These are phyloP conservation scores for Neurospora cerealis DNA, from an alignment of 495 filamentous ascomycete genomes.

Conservation along the genomic window DNA sequence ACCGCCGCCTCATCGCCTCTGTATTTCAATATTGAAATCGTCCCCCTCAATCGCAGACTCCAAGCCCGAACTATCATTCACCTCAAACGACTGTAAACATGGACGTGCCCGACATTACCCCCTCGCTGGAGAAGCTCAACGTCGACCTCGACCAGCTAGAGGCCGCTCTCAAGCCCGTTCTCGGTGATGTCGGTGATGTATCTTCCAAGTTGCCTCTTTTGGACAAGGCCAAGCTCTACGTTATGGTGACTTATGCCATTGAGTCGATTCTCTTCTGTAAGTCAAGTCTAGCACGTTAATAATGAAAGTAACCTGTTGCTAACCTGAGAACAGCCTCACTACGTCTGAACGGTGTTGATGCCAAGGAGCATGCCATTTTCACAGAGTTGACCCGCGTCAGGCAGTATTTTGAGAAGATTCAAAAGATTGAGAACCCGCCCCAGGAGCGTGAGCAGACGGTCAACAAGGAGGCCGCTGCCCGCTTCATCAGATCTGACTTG, in stretches of 20 bases:
- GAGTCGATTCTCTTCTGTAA: constrained; percentile 88
- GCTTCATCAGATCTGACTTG: constrained; percentile 74
- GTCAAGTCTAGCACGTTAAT: constrained; percentile 10
- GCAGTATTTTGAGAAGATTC: constrained; percentile 91
- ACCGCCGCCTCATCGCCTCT: neutral
- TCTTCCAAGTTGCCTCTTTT: constrained; percentile 76
- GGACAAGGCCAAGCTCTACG: constrained; percentile 88
- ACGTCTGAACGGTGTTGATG: constrained; percentile 66
- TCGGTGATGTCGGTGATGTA: constrained; percentile 49
- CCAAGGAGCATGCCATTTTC: constrained; percentile 76
- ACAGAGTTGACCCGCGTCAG: constrained; percentile 73
- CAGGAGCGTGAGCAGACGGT: constrained; percentile 50
- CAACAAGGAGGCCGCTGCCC: constrained; percentile 68
- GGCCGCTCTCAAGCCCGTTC: constrained; percentile 58
- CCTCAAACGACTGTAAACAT: constrained; percentile 3
- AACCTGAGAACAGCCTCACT: constrained; percentile 53
- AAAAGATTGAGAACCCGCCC: constrained; percentile 44
- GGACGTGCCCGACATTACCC: constrained; percentile 34
- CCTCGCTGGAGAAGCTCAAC: constrained; percentile 60
- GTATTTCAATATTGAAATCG: neutral
- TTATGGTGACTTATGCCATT: constrained; percentile 73
- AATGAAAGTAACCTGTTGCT: constrained; percentile 7
- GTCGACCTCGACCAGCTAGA: constrained; percentile 69
- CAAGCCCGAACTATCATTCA: neutral
- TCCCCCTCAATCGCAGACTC: neutral